phyloP scores from a whole-genome alignment of 2,329 filamentous ascomycete genomes.

The Fusarium anthophilum region DNA sequence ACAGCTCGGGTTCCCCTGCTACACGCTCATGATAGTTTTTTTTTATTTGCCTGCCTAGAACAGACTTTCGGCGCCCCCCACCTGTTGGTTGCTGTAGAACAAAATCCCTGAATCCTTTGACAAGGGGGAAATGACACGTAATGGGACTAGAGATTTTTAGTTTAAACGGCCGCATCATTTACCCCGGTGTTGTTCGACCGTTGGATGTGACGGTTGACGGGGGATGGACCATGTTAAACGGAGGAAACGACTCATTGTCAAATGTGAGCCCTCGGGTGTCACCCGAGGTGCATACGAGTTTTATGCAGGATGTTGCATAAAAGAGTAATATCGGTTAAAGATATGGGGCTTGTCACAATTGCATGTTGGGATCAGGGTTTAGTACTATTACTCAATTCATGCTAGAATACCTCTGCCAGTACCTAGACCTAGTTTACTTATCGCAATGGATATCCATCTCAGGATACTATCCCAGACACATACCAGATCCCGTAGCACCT shows the following conservation, averaged over 20 bases:
- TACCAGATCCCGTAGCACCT: background rate
- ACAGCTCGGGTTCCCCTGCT: background rate
- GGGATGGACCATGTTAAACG: background rate
- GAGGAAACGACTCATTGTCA: background rate
- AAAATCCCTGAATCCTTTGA: background rate
- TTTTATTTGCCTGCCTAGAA: background rate
- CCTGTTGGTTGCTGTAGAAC: background rate
- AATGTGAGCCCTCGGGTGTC: background rate
- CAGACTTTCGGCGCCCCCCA: background rate
- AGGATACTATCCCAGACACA: background rate
- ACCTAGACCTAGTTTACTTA: background rate
- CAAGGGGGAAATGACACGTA: background rate
- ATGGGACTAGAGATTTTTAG: background rate
- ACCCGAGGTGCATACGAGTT: background rate
- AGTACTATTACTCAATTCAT: background rate
- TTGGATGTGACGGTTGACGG: background rate
- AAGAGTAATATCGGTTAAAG: background rate
- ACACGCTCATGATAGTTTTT: background rate
- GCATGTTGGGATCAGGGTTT: background rate
- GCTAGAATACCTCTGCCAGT: background rate
- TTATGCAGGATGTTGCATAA: background rate
- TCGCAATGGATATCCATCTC: background rate
- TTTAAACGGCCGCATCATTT: constrained; percentile 4
- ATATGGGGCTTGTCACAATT: background rate
- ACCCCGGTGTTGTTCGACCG: background rate